Conservation (phyloP, 345 rosid species). For the Corymbia maculata region DNA sequence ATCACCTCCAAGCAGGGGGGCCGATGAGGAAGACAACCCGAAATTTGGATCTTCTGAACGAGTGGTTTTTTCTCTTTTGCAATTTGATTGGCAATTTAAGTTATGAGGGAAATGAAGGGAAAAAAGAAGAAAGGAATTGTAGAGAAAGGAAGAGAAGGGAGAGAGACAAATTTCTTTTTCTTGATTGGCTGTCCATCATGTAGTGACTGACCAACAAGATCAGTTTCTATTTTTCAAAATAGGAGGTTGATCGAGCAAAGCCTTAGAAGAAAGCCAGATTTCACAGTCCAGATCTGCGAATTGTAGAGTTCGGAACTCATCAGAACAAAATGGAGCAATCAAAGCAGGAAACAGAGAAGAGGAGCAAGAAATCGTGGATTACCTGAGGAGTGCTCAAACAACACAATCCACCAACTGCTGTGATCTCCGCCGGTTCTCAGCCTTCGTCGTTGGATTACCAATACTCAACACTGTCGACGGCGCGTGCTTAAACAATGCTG, state of each 20-base stretch:
- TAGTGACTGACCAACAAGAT: too few species aligned
- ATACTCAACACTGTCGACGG: background rate
- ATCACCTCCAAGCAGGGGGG: background rate
- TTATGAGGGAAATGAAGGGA: too few species aligned
- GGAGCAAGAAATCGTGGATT: too few species aligned
- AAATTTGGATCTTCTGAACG: background rate
- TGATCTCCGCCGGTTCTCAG: accelerated
- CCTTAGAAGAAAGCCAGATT: accelerated
- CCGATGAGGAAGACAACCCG: accelerated
- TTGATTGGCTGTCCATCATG: too few species aligned
- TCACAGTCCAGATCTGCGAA: background rate
- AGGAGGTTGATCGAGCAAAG: accelerated
- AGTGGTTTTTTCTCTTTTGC: too few species aligned
- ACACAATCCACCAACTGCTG: background rate
- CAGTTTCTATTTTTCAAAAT: too few species aligned
- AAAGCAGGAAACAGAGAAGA: too few species aligned
- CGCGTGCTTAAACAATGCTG: accelerated
- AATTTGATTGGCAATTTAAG: too few species aligned
- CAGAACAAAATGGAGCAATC: background rate
- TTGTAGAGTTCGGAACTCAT: background rate
- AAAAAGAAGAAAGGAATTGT: too few species aligned
- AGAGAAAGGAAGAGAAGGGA: too few species aligned
- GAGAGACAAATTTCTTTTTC: too few species aligned
- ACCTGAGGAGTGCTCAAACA: background rate
- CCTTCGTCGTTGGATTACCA: background rate